Conservation (phyloP, 768 basidiomycete species). For the Lentinus brumalis region DNA sequence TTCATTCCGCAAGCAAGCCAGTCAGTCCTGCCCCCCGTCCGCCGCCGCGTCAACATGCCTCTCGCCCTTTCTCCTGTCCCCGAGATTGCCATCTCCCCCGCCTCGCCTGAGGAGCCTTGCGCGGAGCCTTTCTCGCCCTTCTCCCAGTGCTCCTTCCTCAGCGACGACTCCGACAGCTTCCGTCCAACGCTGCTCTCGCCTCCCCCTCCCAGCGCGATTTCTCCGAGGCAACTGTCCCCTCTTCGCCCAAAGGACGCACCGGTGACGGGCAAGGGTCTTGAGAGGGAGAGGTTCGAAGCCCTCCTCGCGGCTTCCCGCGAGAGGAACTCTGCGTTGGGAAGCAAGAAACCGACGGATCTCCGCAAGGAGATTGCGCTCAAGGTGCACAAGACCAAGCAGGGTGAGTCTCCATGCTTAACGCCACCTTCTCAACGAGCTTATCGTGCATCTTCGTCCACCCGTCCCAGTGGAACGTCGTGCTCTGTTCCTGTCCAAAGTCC, state of each 20-base stretch:
- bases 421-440: background rate
- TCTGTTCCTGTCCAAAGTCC: slow-evolving; percentile 72
- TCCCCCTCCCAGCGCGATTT: slow-evolving; percentile 42
- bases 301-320: slow-evolving; percentile 64
- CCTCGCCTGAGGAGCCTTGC: slow-evolving; percentile 54
- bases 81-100: slow-evolving; percentile 68
- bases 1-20: slow-evolving; percentile 14
- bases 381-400: slow-evolving; percentile 71
- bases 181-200: slow-evolving; percentile 61
- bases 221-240: slow-evolving; percentile 52
- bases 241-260: slow-evolving; percentile 45
- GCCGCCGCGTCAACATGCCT: slow-evolving; percentile 27
- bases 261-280: slow-evolving; percentile 53
- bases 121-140: slow-evolving; percentile 69
- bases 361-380: slow-evolving; percentile 76
- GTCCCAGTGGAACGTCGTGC: slow-evolving; percentile 59
- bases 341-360: slow-evolving; percentile 56
- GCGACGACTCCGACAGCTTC: slow-evolving; percentile 50
- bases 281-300: slow-evolving; percentile 62
- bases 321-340: slow-evolving; percentile 46
- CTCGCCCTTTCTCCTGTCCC: slow-evolving; percentile 51
- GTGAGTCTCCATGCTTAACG: slow-evolving; percentile 42
- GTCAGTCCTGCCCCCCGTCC: slow-evolving; percentile 28
- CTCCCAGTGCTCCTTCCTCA: slow-evolving; percentile 32
- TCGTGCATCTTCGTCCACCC: slow-evolving; percentile 2